phyloP scores from a whole-genome alignment of 2,329 filamentous ascomycete genomes.

The Talaromyces pinophilus region DNA sequence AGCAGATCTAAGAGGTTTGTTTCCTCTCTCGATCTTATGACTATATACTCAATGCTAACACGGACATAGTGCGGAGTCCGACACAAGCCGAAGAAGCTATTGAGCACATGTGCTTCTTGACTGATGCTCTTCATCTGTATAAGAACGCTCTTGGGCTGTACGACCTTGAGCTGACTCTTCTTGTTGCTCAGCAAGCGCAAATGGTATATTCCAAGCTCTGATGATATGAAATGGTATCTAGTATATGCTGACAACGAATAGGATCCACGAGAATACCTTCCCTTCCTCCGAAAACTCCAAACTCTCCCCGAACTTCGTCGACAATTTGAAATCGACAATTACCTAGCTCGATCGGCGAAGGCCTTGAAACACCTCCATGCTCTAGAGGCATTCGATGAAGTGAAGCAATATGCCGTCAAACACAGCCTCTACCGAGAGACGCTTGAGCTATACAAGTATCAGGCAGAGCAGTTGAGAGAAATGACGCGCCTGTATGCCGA shows the following conservation, averaged over 20 bases:
- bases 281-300: slow-evolving; percentile 87
- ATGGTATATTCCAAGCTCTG: slow-evolving; percentile 51
- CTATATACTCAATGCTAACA: background rate
- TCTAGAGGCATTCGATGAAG: slow-evolving; percentile 73
- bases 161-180: slow-evolving; percentile 81
- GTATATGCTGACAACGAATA: slow-evolving; percentile 27
- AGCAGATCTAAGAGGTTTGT: slow-evolving; percentile 62
- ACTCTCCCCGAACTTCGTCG: slow-evolving; percentile 69
- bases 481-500: slow-evolving; percentile 79
- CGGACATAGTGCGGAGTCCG: slow-evolving; percentile 56
- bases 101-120: slow-evolving; percentile 96
- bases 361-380: slow-evolving; percentile 75
- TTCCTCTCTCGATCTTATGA: background rate
- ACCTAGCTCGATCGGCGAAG: slow-evolving; percentile 74
- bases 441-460: slow-evolving; percentile 81
- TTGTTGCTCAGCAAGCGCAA: slow-evolving; percentile 94
- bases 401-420: slow-evolving; percentile 74
- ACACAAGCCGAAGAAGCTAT: slow-evolving; percentile 82
- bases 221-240: slow-evolving; percentile 23
- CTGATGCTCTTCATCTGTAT: slow-evolving; percentile 88
- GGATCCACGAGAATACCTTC: slow-evolving; percentile 91
- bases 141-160: slow-evolving; percentile 89
- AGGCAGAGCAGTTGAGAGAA: slow-evolving; percentile 63
- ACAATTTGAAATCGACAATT: slow-evolving; percentile 83
- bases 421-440: slow-evolving; percentile 77